Evolutionary conservation across 352 stramenopile species (phyloP), one percentile per base, ranked within the genome.

Genomic region (Globisporangium spiculum): DNA sequence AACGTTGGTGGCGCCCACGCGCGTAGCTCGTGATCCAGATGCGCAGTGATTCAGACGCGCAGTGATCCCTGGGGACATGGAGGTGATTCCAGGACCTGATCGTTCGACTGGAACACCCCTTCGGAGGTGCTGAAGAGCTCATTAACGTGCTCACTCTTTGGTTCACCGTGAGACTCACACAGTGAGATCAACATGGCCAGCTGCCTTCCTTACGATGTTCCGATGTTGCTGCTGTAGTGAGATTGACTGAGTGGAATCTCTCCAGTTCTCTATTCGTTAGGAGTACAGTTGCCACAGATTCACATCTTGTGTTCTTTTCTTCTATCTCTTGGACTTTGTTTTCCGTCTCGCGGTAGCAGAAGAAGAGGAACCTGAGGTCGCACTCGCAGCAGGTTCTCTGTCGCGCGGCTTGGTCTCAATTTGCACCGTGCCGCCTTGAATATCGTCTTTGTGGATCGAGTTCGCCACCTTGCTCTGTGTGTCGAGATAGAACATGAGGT

Each of bases 401-500:
- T 69, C 65, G 7, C 56, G 65, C 14, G 55, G 41, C 61, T 75
- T 75, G 16, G 76, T 76, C 67, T 94, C 84, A 38, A 92, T 91
- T 64, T 91, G 74, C 30, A 94, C 86, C 0, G 83, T 92, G 30
- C 86, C 86, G 53, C 86, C 84, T 76, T 93, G 79, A 65, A 96
- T 96, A 20, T 96, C 89, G n/a, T 90, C 75, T 30, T 82, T 83
- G 52, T 96, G 80, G 30, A 71, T 63, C 67, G 87, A 95, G 50
- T 92, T 79, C 63, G 93, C 86, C 3, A 97, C 82, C 66, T 93
- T 93, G 73, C 71, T 93, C 66, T 96, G 90, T 36, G 88, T 95
- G 65, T 97, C 90, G 32, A 97, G 67, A 69, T 96, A 96, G 67
- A 97, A 96, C 90, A 97, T 97, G 9, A 97, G 66, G 69, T 97